Percentiles rank a stretch among this genome's conserved stretches.
Conservation (phyloP, 257 asterid genomes). For the Ocimum tenuiflorum region DNA sequence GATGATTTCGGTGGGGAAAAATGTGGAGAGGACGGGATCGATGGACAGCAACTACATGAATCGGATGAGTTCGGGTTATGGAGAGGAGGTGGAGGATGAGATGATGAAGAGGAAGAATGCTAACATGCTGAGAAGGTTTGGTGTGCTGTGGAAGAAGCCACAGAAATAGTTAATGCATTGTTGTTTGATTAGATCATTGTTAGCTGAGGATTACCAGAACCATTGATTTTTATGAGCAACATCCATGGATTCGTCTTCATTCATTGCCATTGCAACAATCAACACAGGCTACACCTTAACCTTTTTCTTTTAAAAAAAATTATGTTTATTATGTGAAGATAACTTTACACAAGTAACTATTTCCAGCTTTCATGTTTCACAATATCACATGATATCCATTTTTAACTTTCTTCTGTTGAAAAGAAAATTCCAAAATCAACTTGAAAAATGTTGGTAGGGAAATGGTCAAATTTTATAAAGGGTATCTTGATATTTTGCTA, state of each 20-base stretch:
- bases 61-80: conserved; percentile 42
- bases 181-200: background rate
- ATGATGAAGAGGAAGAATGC: conserved; percentile 66
- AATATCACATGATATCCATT: no score
- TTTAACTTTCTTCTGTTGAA: no score
- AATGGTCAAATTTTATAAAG: no score
- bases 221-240: background rate
- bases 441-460: no score
- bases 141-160: conserved; percentile 84
- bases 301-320: no score
- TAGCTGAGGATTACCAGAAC: background rate
- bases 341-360: no score
- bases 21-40: conserved; percentile 69
- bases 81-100: conserved; percentile 64
- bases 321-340: no score
- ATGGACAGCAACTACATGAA: conserved; percentile 58
- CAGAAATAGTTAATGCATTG: conserved; percentile 37
- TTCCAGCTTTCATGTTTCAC: no score
- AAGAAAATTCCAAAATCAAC: no score
- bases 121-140: conserved; percentile 69
- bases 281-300: no score
- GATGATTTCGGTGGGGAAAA: no score
- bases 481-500: no score
- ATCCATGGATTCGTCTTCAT: background rate
- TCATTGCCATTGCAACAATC: background rate